Evolutionary conservation across 768 basidiomycete species (phyloP).

Genomic region (Gloeophyllum trabeum): DNA sequence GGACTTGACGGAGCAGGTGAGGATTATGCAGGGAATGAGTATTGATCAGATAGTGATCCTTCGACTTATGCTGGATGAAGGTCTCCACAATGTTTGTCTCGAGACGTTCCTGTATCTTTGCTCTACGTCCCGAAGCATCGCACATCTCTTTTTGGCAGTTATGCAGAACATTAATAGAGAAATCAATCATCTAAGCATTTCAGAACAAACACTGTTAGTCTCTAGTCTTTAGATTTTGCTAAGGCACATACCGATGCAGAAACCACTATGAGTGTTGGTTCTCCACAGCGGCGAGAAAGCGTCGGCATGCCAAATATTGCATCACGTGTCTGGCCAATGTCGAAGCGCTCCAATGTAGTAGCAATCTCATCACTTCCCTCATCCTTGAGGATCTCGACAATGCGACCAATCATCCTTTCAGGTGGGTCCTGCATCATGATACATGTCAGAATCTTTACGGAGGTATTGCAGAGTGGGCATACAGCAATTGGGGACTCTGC

Average conservation of each 20-base stretch:
- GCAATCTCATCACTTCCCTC: too few species aligned
- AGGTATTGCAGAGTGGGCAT: too few species aligned
- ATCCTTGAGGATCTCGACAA: too few species aligned
- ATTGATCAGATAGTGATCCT: slow-evolving; percentile 15
- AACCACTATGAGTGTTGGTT: background rate
- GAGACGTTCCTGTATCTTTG: slow-evolving; percentile 1
- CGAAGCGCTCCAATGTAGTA: background rate
- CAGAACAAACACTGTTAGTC: too few species aligned
- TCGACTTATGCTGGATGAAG: slow-evolving; percentile 12
- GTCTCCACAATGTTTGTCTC: slow-evolving; percentile 2
- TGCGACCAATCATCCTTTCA: too few species aligned
- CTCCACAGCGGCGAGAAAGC: background rate
- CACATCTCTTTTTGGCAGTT: slow-evolving; percentile 2
- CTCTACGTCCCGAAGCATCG: background rate
- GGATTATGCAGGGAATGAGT: slow-evolving; percentile 18
- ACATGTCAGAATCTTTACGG: too few species aligned
- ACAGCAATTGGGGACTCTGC: too few species aligned
- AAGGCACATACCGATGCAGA: background rate
- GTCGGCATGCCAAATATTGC: background rate
- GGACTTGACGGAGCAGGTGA: slow-evolving; percentile 6
- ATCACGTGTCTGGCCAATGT: background rate
- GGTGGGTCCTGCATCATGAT: too few species aligned
- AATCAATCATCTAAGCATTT: slow-evolving; percentile 2
- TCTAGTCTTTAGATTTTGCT: too few species aligned
- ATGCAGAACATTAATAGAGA: slow-evolving; percentile 6